Evolutionary conservation across 306 rosid genomes (phyloP), one percentile per base, ranked within the genome.

Genomic region (Clitoria ternatea): DNA sequence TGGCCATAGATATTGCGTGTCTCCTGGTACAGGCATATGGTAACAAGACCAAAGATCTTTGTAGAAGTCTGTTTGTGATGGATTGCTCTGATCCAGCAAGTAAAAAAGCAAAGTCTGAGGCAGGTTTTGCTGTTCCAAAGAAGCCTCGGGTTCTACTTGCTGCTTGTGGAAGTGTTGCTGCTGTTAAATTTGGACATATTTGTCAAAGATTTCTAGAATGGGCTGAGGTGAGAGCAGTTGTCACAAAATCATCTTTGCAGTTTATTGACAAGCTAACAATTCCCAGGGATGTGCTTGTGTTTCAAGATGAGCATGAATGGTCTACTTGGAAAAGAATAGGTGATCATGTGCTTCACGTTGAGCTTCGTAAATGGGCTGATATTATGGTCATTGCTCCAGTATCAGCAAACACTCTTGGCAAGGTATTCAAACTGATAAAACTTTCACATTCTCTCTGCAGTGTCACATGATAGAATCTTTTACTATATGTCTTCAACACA

Each of bases 361-460:
- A 89, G 73, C 97, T 94, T 62, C 70, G 80, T 23, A 73, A 66
- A 49, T 94, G 98, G 97, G 98, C 97, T 73, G 98, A 94, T 61
- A 80, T 90, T 69, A 65, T 94, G 86, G 87, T 94, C 55, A 83
- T 94, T 40, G 97, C 97, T 33, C 98, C 98, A 12, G 73, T 90
- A 60, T 94, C 98, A 47, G 95, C 97, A 22, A 83, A 90, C 77
- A 94, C 95, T 14, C 90, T 94, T 43, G 94, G 70, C 79, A 94
- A 90, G 98, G 98, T 94, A 92, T 69, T 23, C 26, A 56, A 36
- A 23, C 54, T 39, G 3, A 39, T 13, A 37, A 60, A 13, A 65
- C 10, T 53, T 26, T 30, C 7, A n/a, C 61, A 30, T 36, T 50
- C 17, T 33, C 44, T 43, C 23, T 52, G 13, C 50, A 30, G 22